Evolutionary conservation across 176 grass and related monocot genomes (phyloP), one percentile per base, ranked within the genome.

Genomic region (Phoenix roebelenii): DNA sequence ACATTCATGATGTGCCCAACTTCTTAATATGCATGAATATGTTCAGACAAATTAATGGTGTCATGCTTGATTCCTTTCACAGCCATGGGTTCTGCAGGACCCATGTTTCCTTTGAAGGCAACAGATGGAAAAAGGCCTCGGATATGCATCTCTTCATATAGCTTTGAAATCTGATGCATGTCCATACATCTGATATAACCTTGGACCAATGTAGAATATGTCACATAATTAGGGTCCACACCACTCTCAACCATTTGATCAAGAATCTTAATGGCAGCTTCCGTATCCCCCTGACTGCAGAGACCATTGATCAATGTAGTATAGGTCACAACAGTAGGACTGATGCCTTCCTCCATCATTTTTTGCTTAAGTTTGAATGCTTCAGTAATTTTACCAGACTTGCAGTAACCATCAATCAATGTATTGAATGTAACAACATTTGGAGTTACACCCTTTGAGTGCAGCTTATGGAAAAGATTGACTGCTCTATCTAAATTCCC

Each of bases 171-270:
- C 72, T 88, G 74, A 53, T 83, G 72, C 78, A 85, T 82, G 51
- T 97, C 80, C 65, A 83, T 83, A 64, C 58, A 66, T 76, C 56
- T 87, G 69, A 97, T 69, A 25, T 88, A 91, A 82, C 84, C 84
- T 61, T 83, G 83, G 71, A 97, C 71, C 61, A 97, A 67, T 53
- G 80, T 85, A 73, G 77, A 77, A 68, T 91, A 97, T 75, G 87
- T 97, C 58, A 91, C 59, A 80, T 88, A 91, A 83, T 90, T 85
- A 30, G 92, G 92, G 74, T 91, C 76, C 2, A 97, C 72, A 62
- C 77, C 79, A 66, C 83, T 83, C 69, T 88, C 80, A 67, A 97
- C 85, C 92, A 97, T 91, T 88, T 97, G 87, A 63, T 88, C 83
- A 68, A 97, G 66, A 67, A 97, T 70, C 22, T 86, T 89, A 68